Conservation (phyloP, 495 filamentous ascomycete species). For the Lophium mytilinum region DNA sequence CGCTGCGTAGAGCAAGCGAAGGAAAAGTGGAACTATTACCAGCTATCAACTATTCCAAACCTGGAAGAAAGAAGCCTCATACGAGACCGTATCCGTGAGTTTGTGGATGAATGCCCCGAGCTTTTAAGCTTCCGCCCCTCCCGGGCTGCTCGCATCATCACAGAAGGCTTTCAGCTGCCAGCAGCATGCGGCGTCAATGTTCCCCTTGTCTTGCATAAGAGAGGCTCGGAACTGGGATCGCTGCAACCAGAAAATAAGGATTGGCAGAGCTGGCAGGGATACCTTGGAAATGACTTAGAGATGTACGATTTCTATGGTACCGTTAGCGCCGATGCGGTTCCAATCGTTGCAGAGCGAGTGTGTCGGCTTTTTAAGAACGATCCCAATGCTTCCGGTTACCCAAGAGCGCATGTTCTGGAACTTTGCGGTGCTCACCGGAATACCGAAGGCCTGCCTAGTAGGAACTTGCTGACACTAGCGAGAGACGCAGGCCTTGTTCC, state of each 20-base stretch:
- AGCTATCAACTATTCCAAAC: no score
- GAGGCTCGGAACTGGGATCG: neutral
- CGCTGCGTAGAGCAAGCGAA: neutral
- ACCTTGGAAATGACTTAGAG: neutral
- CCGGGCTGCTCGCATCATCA: neutral
- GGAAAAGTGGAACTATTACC: no score
- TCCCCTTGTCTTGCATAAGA: neutral
- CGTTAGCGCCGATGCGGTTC: neutral
- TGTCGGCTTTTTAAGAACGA: neutral
- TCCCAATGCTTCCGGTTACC: neutral
- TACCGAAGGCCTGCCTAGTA: neutral
- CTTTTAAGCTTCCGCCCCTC: neutral
- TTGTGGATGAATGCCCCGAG: no score
- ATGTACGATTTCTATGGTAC: slow-evolving; percentile 3
- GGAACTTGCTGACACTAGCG: slow-evolving; percentile 5
- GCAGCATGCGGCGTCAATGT: neutral
- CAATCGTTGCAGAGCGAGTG: neutral
- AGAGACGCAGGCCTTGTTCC: neutral
- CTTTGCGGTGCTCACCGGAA: neutral
- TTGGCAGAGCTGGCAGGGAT: neutral
- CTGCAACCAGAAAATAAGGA: neutral
- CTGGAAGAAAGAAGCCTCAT: no score
- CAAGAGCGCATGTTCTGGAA: neutral
- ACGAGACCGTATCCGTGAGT: no score
- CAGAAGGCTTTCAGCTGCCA: neutral